Percentiles rank a stretch among this genome's conserved stretches.
Conservation (phyloP, 2,329 filamentous ascomycete species). For the Paracorniculantispora psalliotae region DNA sequence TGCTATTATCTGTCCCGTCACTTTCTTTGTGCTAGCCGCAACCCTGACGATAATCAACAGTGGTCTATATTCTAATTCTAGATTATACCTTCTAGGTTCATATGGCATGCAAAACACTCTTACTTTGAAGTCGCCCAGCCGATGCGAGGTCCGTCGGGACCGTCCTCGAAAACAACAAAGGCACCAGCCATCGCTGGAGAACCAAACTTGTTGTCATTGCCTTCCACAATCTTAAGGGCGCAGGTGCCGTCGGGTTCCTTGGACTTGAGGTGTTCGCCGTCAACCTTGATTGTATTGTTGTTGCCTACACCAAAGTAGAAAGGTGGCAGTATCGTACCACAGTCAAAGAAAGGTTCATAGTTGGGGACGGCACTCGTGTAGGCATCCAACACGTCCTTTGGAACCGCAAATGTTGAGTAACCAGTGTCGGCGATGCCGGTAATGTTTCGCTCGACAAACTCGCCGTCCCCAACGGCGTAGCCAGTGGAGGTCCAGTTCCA, state of each 20-base stretch:
- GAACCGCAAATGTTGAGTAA: conserved; percentile 57
- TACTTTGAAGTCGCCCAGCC: conserved; percentile 5
- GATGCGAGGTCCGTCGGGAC: background rate
- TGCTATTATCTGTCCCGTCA: background rate
- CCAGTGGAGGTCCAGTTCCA: conserved; percentile 41
- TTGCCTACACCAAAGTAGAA: conserved; percentile 51
- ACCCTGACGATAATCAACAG: no score
- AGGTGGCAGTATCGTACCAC: conserved; percentile 40
- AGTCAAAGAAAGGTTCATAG: no score
- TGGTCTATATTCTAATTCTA: no score
- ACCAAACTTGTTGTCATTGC: background rate
- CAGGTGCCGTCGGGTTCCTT: background rate
- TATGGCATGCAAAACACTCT: no score
- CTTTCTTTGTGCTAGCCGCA: background rate
- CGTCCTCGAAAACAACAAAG: conserved; percentile 10
- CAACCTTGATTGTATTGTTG: conserved; percentile 52
- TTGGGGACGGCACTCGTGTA: conserved; percentile 35
- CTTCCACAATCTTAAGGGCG: background rate
- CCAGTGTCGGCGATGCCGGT: conserved; percentile 53
- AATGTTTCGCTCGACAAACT: conserved; percentile 32
- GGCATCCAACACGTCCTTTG: conserved; percentile 28
- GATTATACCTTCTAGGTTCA: no score
- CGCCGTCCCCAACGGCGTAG: conserved; percentile 19
- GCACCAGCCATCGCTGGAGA: conserved; percentile 5
- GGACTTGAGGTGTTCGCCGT: conserved; percentile 28